Base-by-base conservation (phyloP, 2,329 filamentous ascomycete species). In the Exophiala sideris region DNA sequence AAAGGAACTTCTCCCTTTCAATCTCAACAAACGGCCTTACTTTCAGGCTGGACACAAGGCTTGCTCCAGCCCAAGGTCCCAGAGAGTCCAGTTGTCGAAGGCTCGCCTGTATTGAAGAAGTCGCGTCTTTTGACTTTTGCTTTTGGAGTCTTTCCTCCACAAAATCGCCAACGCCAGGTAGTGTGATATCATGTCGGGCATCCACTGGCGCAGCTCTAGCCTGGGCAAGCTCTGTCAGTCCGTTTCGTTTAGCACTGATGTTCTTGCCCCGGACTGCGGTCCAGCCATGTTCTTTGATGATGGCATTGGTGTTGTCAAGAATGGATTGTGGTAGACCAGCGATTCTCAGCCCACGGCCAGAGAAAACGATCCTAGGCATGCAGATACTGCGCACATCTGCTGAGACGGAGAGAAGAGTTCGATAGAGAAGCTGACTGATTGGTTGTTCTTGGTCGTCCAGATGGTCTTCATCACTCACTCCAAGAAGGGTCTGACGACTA, bases 381-480 rank as follows among this genome's bases (percentile, higher is more conserved):
- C 92, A 96, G 3, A 86, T 73, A 1, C 88, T 86, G 20, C 94
- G 84, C 3, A 91, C 84, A 69, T 99, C 94, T 3, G 92, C 74
- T 0, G 91, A 88, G 1, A 96, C 76, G 6, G 83, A 79, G 1
- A 95, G 76, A 1, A 99, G 79, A 35, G 85, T 81, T 49, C 82
- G 81, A 71, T 95, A 95, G 2, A 95, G 76, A 7, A 97, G 79
- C 10, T 85, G 68, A 48, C 88, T 89, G 1, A 97, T 66, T 0
- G 92, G 85, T 14, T 88, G 79, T 60, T 97, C 92, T 62, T 99
- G 80, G 64, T 97, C 91, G 66, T 99, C 94, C 58, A 91, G 84
- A 36, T 84, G 83, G 68, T 65, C 74, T 57, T 73, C 72, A 66
- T 63, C 77, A 65, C 64, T 79, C 62, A 66, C 77, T 3, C 73